Percentiles rank a stretch among this genome's conserved stretches.
These are phyloP conservation scores for Sisymbrium irio DNA, from an alignment of 345 rosid species.

Conservation along the genomic window DNA sequence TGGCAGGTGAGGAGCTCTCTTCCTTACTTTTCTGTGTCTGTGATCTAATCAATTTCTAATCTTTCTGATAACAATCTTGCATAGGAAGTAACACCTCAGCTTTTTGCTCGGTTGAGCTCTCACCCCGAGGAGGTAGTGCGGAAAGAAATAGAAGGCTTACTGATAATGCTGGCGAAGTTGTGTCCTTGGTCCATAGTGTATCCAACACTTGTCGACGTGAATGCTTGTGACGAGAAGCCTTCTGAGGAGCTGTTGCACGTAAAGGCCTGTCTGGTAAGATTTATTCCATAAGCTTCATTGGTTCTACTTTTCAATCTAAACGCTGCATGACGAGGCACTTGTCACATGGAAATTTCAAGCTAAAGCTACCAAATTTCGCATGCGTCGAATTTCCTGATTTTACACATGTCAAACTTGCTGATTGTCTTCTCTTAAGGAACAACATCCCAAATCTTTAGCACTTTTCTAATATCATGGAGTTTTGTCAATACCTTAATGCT, in stretches of 20 bases:
- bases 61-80: constrained; percentile 22
- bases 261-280: constrained; percentile 72
- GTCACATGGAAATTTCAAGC: background rate
- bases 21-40: constrained; percentile 2
- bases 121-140: constrained; percentile 84
- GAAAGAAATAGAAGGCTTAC: constrained; percentile 73
- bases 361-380: background rate
- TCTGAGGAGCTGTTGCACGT: constrained; percentile 84
- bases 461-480: background rate
- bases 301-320: background rate
- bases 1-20: constrained; percentile 71
- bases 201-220: constrained; percentile 81
- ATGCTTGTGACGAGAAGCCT: constrained; percentile 63
- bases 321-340: background rate
- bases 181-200: constrained; percentile 90
- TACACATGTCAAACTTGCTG: background rate
- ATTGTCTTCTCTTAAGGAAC: background rate
- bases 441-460: background rate
- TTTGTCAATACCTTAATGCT: background rate
- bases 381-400: background rate
- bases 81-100: constrained; percentile 84
- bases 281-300: constrained; percentile 15
- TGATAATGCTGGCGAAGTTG: constrained; percentile 74
- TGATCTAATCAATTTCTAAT: constrained; percentile 5
- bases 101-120: constrained; percentile 87